A percentile compares a stretch with the other conserved stretches of the same genome.
Conservation (phyloP, 2,329 filamentous ascomycete genomes). For the Diaporthe citrichinensis region DNA sequence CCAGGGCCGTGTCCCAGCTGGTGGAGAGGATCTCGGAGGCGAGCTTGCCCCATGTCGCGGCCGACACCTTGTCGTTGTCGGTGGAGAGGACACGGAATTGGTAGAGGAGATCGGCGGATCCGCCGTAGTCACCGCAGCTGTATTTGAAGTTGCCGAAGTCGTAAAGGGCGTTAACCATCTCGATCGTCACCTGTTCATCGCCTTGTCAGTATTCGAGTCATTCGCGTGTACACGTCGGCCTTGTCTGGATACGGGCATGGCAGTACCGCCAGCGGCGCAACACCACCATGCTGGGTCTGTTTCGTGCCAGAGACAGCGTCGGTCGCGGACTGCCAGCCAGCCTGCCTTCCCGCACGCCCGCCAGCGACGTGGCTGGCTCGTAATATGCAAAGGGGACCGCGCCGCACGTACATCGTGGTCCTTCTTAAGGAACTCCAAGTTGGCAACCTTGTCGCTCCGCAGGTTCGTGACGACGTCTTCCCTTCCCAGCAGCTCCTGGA, state of each 20-base stretch:
- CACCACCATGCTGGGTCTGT: no score
- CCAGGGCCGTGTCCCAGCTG: constrained; percentile 94
- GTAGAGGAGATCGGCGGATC: constrained; percentile 93
- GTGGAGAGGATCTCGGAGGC: constrained; percentile 95
- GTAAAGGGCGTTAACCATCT: constrained; percentile 96
- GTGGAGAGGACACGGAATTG: constrained; percentile 98
- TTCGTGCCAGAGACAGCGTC: no score
- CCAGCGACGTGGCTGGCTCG: not conserved
- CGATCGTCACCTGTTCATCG: constrained; percentile 77
- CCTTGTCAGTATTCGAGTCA: constrained; percentile 24
- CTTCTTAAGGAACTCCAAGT: constrained; percentile 98
- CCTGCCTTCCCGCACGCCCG: not conserved
- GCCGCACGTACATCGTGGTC: constrained; percentile 81
- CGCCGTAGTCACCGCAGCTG: constrained; percentile 93
- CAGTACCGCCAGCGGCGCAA: not conserved
- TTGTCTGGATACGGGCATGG: not conserved
- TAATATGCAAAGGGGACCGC: not conserved
- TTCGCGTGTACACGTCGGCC: constrained; percentile 34
- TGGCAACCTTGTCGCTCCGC: constrained; percentile 96
- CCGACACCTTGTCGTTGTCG: constrained; percentile 96
- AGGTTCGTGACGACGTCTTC: constrained; percentile 93
- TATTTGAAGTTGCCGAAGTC: constrained; percentile 98
- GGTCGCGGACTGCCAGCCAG: not conserved
- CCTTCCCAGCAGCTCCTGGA: constrained; percentile 87
- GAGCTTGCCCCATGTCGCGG: constrained; percentile 97